phyloP scores from a whole-genome alignment of 306 rosid genomes.

The Glycine soja region DNA sequence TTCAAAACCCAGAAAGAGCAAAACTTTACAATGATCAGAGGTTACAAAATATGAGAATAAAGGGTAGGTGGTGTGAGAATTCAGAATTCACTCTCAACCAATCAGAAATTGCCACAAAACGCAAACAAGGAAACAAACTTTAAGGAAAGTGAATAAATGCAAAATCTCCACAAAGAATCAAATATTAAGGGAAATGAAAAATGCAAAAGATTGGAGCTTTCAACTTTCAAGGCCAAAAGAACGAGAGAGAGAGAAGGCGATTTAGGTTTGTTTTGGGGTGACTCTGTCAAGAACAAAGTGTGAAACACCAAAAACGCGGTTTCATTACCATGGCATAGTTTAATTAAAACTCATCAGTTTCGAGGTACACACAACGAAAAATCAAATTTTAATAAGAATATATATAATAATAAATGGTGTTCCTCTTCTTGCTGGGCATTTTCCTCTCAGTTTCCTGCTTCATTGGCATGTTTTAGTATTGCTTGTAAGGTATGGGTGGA shows the following conservation, averaged over 20 bases:
- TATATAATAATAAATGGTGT: slow-evolving; percentile 40
- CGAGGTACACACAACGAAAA: slow-evolving; percentile 15
- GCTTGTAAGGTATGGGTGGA: background rate
- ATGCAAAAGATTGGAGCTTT: background rate
- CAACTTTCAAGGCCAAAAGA: slow-evolving; percentile 10
- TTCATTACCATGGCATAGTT: slow-evolving; percentile 39
- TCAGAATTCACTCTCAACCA: slow-evolving; percentile 19
- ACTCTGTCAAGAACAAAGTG: slow-evolving; percentile 25
- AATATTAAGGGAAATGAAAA: slow-evolving; percentile 4
- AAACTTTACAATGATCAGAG: slow-evolving; percentile 10
- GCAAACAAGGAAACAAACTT: background rate
- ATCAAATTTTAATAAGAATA: slow-evolving; percentile 12
- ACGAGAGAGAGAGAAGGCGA: background rate
- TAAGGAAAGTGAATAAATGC: background rate
- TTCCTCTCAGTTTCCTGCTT: slow-evolving; percentile 52
- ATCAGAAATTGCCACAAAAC: background rate
- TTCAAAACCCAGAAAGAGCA: slow-evolving; percentile 42
- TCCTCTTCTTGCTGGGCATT: slow-evolving; percentile 25
- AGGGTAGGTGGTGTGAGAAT: background rate
- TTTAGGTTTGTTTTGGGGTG: background rate
- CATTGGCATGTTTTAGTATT: slow-evolving; percentile 16
- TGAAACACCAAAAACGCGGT: slow-evolving; percentile 66
- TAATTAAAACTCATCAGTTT: slow-evolving; percentile 14
- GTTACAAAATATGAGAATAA: slow-evolving; percentile 16
- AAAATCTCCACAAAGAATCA: slow-evolving; percentile 9